Base-by-base conservation (phyloP, 2,329 filamentous ascomycete genomes). In the Simplicillium sp. region DNA sequence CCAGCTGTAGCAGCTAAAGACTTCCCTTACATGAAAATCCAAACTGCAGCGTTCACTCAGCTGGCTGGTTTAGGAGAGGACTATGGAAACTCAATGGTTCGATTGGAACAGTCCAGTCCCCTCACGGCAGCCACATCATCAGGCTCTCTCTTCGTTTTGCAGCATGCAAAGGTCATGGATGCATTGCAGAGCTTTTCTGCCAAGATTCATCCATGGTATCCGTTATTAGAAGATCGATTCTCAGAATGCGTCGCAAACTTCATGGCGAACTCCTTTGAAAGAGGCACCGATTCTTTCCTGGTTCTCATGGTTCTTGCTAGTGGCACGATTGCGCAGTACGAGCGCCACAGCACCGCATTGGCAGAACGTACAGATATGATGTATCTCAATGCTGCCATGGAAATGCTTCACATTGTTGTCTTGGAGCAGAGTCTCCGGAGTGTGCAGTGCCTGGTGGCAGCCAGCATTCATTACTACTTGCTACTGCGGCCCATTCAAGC, bases 401-500 rank as follows among this genome's bases (percentile, higher is more conserved):
- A 45, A 9, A 49, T 43, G 31, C 35, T 58, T 1, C 48, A 54
- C 7, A 35, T 43, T 16, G 47, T 55, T 25, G 18, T 52, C 37
- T 39, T 50, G 2, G 52, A 55, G 20, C 50, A 46, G 33, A 51
- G 46, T 38, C 37, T 56, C 11, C 42, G 37, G 7, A 50, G 46
- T 33, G 47, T 55, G 9, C 54, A 56, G 41, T 54, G 51, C 34
- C 41, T 55, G 11, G 17, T 58, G 9, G 43, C 54, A 5, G 36
- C 54, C 13, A 48, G 47, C 29, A 43, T 56, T 35, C 55, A 58
- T 45, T 52, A 58, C 37, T 48, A 47, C 41, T 53, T 47, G 34
- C 42, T 54, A 9, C 41, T 46, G 9, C 51, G 48, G 34, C 55
- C 54, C 11, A 54, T 52, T 34, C 53, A 58, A 37, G 55, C 55